Conservation (phyloP, 805 yeast species). For the Wickerhamiella brachini region DNA sequence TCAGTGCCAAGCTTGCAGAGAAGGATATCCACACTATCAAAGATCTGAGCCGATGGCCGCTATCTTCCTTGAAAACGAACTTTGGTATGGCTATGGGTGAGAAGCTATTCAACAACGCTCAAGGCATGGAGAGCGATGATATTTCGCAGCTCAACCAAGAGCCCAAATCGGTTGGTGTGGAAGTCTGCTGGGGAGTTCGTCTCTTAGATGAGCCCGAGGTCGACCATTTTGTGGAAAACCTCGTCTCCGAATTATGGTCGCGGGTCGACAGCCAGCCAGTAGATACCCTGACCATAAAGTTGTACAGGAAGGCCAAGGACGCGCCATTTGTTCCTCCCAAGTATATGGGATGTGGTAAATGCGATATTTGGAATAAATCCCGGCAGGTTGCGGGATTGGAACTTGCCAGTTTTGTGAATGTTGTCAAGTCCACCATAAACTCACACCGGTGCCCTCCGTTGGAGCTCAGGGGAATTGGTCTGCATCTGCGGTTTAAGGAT, state of each 20-base stretch:
- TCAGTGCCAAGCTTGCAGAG: slow-evolving; percentile 34
- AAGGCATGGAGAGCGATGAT: slow-evolving; percentile 49
- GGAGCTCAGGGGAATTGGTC: slow-evolving; percentile 68
- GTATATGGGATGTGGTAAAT: slow-evolving; percentile 70
- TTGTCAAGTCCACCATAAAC: slow-evolving; percentile 39
- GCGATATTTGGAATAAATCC: slow-evolving; percentile 50
- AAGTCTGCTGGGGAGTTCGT: slow-evolving; percentile 83
- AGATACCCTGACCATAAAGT: slow-evolving; percentile 45
- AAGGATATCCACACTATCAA: slow-evolving; percentile 23
- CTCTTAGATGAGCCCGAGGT: slow-evolving; percentile 48
- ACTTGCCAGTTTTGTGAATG: slow-evolving; percentile 46
- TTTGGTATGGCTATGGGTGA: slow-evolving; percentile 63
- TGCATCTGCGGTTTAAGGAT: slow-evolving; percentile 43
- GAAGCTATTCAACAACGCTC: slow-evolving; percentile 43
- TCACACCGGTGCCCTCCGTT: slow-evolving; percentile 43
- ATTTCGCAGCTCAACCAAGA: slow-evolving; percentile 31
- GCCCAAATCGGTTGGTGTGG: slow-evolving; percentile 72
- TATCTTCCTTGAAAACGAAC: slow-evolving; percentile 26
- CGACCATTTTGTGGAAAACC: slow-evolving; percentile 43
- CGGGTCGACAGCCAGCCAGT: slow-evolving; percentile 35
- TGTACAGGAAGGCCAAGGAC: slow-evolving; percentile 46
- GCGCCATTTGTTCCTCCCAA: slow-evolving; percentile 72
- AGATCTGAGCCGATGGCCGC: slow-evolving; percentile 28
- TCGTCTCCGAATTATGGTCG: slow-evolving; percentile 44
- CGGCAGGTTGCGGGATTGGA: slow-evolving; percentile 46